These are phyloP conservation scores for Epichloe scottii DNA, from an alignment of 2,329 filamentous ascomycete genomes.

Conservation along the genomic window DNA sequence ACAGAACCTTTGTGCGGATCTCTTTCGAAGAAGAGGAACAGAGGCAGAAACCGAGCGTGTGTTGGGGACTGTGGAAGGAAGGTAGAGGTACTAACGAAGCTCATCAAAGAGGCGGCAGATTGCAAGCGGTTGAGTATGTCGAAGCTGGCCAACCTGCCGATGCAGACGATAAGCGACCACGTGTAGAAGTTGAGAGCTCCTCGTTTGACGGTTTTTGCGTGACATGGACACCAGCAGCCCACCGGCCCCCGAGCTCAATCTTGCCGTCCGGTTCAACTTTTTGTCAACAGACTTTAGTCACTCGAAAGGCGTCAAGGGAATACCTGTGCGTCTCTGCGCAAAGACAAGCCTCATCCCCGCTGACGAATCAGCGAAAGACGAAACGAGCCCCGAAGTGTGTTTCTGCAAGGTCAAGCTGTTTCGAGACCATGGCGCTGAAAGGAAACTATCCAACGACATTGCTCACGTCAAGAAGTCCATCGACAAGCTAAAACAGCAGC, in stretches of 20 bases:
- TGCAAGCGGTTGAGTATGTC: slow-evolving; percentile 92
- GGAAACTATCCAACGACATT: slow-evolving; percentile 88
- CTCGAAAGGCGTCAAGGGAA: slow-evolving; percentile 96
- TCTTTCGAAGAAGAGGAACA: slow-evolving; percentile 97
- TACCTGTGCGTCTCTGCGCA: slow-evolving; percentile 82
- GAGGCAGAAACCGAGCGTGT: slow-evolving; percentile 65
- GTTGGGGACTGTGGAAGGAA: slow-evolving; percentile 91
- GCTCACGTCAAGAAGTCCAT: slow-evolving; percentile 94
- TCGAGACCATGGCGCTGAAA: slow-evolving; percentile 87
- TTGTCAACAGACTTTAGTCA: slow-evolving; percentile 97
- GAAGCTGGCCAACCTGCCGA: slow-evolving; percentile 49
- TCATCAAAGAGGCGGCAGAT: slow-evolving; percentile 80
- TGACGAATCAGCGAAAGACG: slow-evolving; percentile 35
- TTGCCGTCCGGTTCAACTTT: slow-evolving; percentile 95
- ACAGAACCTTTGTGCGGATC: slow-evolving; percentile 85
- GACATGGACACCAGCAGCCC: slow-evolving; percentile 66
- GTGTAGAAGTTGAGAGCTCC: slow-evolving; percentile 58
- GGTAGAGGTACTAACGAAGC: slow-evolving; percentile 91
- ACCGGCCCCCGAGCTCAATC: slow-evolving; percentile 61
- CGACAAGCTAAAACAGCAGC: slow-evolving; percentile 90
- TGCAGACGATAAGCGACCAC: slow-evolving; percentile 52
- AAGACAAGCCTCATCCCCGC: slow-evolving; percentile 64
- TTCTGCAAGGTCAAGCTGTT: slow-evolving; percentile 97
- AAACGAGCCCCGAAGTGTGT: slow-evolving; percentile 56
- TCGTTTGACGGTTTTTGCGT: slow-evolving; percentile 94